Evolutionary conservation across 2,329 filamentous ascomycete species (phyloP), one percentile per base, ranked within the genome.

Genomic region (Metarhizium album): DNA sequence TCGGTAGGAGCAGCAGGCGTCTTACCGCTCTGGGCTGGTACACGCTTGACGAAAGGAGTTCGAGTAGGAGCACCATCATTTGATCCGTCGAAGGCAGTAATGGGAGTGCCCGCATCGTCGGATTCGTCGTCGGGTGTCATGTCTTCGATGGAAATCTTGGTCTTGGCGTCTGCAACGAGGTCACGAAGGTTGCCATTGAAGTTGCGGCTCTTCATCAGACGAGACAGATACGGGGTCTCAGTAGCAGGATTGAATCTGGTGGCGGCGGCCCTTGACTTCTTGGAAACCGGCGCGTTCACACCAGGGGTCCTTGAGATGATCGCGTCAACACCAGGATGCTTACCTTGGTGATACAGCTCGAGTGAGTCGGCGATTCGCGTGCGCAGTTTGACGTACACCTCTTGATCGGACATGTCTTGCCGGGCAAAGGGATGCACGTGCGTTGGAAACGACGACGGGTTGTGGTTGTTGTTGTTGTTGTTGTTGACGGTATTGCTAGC

Each of bases 221-320:
- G 75, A 29, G 85, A 87, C 20, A 90, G 72, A 65, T 86, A 76
- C 14, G 86, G 86, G 16, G 80, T 79, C 33, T 79, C 75, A 6
- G 75, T 64, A 11, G 81, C 79, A 47, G 74, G 74, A 50, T 74
- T 68, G 59, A 82, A 80, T 37, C 47, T 38, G 46, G 23, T n/a
- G 20, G 37, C n/a, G 29, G 23, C 33, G 3, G 46, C 31, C 27
- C 31, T 43, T 29, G 27, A 33, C 42, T 43, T 33, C 35, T 37
- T 33, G 22, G 22, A 24, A 23, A 38, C 37, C 3, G 46, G 27
- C n/a, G 47, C 35, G 23, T 31, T 42, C 37, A 23, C 45, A 38
- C 40, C 45, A 45, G 64, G 57, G 29, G 61, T 60, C 42, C 64
- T 55, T 16, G 63, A 65, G 45, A 76, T 73, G 51, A 76, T 74